Evolutionary conservation across 768 basidiomycete species (phyloP).

Genomic region (Coprinopsis sp.): DNA sequence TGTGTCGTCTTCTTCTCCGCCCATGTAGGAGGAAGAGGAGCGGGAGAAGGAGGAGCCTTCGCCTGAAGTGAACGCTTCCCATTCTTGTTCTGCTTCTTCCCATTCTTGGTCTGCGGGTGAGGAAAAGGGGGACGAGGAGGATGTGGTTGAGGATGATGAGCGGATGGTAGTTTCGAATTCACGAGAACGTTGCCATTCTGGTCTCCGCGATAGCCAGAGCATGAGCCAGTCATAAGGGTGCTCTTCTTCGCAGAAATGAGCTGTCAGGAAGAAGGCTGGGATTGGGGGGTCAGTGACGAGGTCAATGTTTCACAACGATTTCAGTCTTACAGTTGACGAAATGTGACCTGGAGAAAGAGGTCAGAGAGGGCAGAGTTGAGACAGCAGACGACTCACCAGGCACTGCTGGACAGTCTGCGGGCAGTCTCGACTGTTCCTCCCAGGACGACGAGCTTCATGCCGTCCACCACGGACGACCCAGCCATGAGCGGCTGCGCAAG

Average conservation of each 20-base stretch:
- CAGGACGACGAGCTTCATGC: constrained; percentile 85
- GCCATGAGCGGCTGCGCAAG: constrained; percentile 78
- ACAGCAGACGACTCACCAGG: constrained; percentile 49
- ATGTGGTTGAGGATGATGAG: constrained; percentile 49
- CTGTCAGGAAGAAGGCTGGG: constrained; percentile 81
- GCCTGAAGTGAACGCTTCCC: constrained; percentile 10
- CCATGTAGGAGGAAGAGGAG: constrained; percentile 4
- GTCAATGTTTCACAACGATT: no score
- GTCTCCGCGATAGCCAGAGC: constrained; percentile 80
- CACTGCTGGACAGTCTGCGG: constrained; percentile 73
- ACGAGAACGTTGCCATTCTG: constrained; percentile 85
- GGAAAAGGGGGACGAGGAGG: constrained; percentile 52
- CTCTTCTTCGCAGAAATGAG: constrained; percentile 87
- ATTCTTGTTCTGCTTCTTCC: constrained; percentile 22
- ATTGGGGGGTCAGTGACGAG: constrained; percentile 19
- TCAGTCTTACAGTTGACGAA: constrained; percentile 76
- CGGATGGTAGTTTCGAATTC: constrained; percentile 88
- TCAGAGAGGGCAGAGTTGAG: constrained; percentile 6
- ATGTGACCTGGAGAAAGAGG: constrained; percentile 51
- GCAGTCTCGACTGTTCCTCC: constrained; percentile 88
- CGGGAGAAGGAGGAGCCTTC: not conserved
- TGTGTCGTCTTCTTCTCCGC: constrained; percentile 23
- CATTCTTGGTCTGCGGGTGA: constrained; percentile 42
- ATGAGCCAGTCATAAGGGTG: constrained; percentile 90
- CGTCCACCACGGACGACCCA: constrained; percentile 78